These are phyloP conservation scores for Galerina sulciceps DNA, from an alignment of 768 basidiomycete genomes.

Conservation along the genomic window DNA sequence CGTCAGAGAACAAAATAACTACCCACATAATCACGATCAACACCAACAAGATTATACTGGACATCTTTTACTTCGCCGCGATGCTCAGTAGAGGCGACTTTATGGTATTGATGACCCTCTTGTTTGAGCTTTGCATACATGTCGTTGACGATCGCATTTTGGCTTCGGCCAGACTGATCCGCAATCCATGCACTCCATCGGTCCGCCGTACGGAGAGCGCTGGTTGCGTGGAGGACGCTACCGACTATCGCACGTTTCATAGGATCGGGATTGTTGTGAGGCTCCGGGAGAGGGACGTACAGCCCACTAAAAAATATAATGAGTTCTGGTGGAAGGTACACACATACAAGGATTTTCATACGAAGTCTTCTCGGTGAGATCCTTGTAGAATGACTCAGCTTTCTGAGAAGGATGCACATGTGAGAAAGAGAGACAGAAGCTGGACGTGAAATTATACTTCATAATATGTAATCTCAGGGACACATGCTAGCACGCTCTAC, in stretches of 20 bases:
- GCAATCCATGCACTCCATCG: neutral
- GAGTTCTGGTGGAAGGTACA: neutral
- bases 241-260: neutral
- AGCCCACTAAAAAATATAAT: neutral
- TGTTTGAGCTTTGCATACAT: neutral
- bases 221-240: neutral
- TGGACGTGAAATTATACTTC: neutral
- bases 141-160: slow-evolving; percentile 4
- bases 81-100: slow-evolving; percentile 1
- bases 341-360: neutral
- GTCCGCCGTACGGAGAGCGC: neutral
- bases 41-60: neutral
- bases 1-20: neutral
- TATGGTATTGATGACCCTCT: neutral
- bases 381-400: neutral
- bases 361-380: neutral
- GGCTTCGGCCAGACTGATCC: neutral
- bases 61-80: neutral
- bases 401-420: neutral
- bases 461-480: slow-evolving; percentile 2
- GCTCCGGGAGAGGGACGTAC: slow-evolving; percentile 1
- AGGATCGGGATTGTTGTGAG: neutral
- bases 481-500: neutral
- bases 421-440: neutral
- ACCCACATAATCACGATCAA: slow-evolving; percentile 3